Evolutionary conservation across 106 monocot genomes (phyloP), one percentile per base, ranked within the genome.

Genomic region (Alisma plantagoaquatica): DNA sequence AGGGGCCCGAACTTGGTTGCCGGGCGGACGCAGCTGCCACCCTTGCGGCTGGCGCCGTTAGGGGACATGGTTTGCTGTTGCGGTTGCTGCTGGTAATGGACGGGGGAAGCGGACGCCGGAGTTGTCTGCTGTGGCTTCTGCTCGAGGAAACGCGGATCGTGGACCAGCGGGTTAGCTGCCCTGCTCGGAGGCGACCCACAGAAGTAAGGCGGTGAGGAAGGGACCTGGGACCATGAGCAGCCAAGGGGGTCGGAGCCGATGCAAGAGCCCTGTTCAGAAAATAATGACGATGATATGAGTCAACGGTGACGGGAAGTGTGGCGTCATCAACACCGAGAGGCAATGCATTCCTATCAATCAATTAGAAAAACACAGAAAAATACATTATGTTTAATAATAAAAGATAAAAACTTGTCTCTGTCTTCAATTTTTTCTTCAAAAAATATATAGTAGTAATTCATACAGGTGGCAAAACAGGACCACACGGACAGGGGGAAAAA

Each of bases 171-270:
- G 60, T 86, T 81, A 31, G 63, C 62, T 4, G 74, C 48, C 24
- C 86, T 64, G 33, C 58, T 68, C 23, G 80, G 86, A 4, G 86
- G 86, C 1, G 86, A 86, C n/a, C 80, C 86, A 51, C 73, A 67
- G 41, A 81, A 86, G 33, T 70, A 81, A 12, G 86, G 77, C 1
- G 80, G 80, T 16, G 76, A 65, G 10, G 75, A 64, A 0, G 70
- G 28, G 0, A 46, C 30, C 26, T 46, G 51, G 14, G 59, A 71
- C 63, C 58, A 4, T 11, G 0, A 26, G 33, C 25, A 16, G n/a
- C n/a, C n/a, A n/a, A n/a, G n/a, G n/a, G n/a, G 50, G 33, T 62
- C 62, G 2, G 21, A 8, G 16, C 43, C 43, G 47, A 25, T 43
- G 18, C 43, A 64, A 22, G 12, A n/a, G 15, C 38, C 53, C 64